Base-by-base conservation (phyloP, 106 monocot species). In the Apostasia shenzhenica region DNA sequence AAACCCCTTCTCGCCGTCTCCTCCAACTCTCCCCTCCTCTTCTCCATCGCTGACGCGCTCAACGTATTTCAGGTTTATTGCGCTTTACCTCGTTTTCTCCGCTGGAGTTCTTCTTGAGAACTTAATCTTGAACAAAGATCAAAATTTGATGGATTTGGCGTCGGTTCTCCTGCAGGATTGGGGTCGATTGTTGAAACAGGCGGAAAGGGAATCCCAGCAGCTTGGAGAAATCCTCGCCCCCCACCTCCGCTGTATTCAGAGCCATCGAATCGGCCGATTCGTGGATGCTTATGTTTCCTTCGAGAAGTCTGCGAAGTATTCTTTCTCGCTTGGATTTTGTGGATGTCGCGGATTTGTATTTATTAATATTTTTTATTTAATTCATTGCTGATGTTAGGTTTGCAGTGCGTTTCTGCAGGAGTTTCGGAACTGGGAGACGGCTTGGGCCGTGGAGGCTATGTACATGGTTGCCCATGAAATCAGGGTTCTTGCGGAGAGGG, bases 381-480 rank as follows among this genome's bases (percentile, higher is more conserved):
- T 3, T 49, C 66, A 6, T 7, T 4, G 41, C 62, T 57, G 54
- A 66, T 41, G 46, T 11, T 59, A 58, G 42, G 55, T 5, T 14
- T 54, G 14, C 82, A 92, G 95, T 80, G 89, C 82, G 11, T 97
- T 97, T 67, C 70, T 92, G 71, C 92, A 82, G 81, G 95, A 97
- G 80, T 97, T 97, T 63, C 69, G 95, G 72, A 97, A 97, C 67
- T 97, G 95, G 95, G 95, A 92, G 70, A 61, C 92, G 11, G 82
- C 84, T 3, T 92, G 95, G 95, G 95, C 89, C 13, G 55, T 97
- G 76, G 84, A 84, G 46, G 82, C 92, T 1, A 61, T 97, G 78
- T 84, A 83, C 44, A 45, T 66, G 4, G 59, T 97, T 26, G 86
- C 86, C 5, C 82, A 81, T 9, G 89, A 97, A 81, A 89, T 87